Base-by-base conservation (phyloP, 805 yeast species). In the Candida ascalaphidarum region DNA sequence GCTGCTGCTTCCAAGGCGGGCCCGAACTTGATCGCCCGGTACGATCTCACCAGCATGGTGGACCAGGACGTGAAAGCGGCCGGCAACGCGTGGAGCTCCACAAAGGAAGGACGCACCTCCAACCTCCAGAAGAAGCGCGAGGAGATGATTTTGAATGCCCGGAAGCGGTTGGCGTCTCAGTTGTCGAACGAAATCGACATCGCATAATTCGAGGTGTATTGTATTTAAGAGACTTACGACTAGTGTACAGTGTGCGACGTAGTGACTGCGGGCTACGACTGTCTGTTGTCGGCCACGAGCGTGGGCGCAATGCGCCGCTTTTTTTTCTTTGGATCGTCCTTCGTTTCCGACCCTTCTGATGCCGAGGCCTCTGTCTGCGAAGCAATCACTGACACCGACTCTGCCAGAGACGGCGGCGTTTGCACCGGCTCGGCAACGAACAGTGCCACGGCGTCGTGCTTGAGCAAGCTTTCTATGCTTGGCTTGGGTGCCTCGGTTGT, bases 101-200 rank as follows among this genome's bases (percentile, higher is more conserved):
- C 36, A 23, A 41, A 46, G 27, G 34, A 12, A 3, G 40, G 34
- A 20, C 33, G 38, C 18, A 27, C 17, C 5, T 19, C 21, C 16
- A 33, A 43, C n/a, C 39, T 55, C 20, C 40, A 34, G 13, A 44
- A 52, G 33, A 58, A 55, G 36, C 47, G 59, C 28, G 55, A 56
- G 34, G 58, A 60, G 18, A 62, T 63, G 68, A 61, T 63, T 20
- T 39, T 58, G 22, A 48, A 47, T 17, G 69, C 69, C 2, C 48
- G 69, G 33, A 50, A 45, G 34, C 68, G 78, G 46, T 58, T 84
- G 50, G 71, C 55, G 22, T 31, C 47, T 17, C 58, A 52, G 30
- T 46, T 58, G 36, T 35, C 41, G 18, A 54, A 55, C 32, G 59
- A 54, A 26, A 29, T 45, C 12, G 33, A 29, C 13, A 22, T 35